Base-by-base conservation (phyloP, 2,329 filamentous ascomycete species). In the Scedosporium boydii region DNA sequence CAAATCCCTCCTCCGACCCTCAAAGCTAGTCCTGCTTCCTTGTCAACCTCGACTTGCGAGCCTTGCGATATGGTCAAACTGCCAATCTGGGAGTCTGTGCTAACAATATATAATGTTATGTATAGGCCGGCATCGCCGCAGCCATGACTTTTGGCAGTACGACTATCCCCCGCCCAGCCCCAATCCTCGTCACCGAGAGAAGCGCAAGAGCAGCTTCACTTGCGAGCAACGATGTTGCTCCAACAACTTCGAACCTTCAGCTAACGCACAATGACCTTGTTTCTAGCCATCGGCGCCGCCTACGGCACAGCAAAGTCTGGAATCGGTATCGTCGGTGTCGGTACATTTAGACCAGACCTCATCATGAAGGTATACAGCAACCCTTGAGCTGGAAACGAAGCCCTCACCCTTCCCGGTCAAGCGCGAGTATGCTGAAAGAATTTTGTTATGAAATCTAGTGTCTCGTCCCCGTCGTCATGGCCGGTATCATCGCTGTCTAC, bases 401-500 rank as follows among this genome's bases (percentile, higher is more conserved):
- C 26, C 10, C n/a, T 3, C 26, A n/a, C 41, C 26, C 34, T 18
- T 9, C 27, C 4, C 46, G 4, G 6, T 21, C 6, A 10, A 48
- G 18, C 44, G 6, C 21, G 12, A 12, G 23, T 27, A 29, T 55
- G 51, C 51, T 55, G 1, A 55, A 55, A 21, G 12, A 3, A 27
- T 3, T 2, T 26, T 12, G 23, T 14, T 29, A 12, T 23, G n/a
- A 7, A 2, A 41, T 57, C 10, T 69, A 92, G 89, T 93, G 88
- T 63, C 80, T 93, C 61, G 93, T 93, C 68, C 90, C 90, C 66
- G 90, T 95, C 67, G 88, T 99, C 80, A 99, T 99, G 95, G 96
- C 95, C 69, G 95, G 95, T 85, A 99, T 99, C 74, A 91, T 99
- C 71, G 95, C 95, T 63, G 95, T 99, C 68, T 99, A 99, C 79